Percentiles rank a stretch among this genome's conserved stretches.
Evolutionary conservation across 148 eudicot genomes (phyloP).

Genomic region (Nepenthes mirabilis): DNA sequence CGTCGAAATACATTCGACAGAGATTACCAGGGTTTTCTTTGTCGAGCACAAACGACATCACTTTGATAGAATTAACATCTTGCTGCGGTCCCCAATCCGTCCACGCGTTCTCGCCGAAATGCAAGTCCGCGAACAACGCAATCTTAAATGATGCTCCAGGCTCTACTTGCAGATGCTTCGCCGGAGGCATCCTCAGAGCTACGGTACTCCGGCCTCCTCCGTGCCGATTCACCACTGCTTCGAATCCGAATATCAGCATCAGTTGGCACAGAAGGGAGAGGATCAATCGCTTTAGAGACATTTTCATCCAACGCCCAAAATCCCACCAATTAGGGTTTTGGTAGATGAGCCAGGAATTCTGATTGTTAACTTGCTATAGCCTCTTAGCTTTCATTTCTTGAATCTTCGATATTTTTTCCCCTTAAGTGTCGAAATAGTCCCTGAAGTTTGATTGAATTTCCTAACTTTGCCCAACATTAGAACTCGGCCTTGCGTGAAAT

Average conservation of each 20-base stretch:
- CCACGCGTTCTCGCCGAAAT: constrained; percentile 81
- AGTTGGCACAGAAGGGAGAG: not conserved
- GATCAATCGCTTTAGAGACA: not conserved
- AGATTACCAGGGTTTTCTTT: constrained; percentile 51
- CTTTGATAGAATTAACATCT: constrained; percentile 42
- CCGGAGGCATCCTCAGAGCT: constrained; percentile 15
- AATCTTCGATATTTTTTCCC: too few relatives aligned
- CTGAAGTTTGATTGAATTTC: too few relatives aligned
- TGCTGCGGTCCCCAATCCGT: constrained; percentile 72
- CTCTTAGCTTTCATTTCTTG: too few relatives aligned
- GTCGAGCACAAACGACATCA: constrained; percentile 69
- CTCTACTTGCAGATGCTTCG: constrained; percentile 14
- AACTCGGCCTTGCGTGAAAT: too few relatives aligned
- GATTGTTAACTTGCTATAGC: too few relatives aligned
- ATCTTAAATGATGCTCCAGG: constrained; percentile 44
- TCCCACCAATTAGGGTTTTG: too few relatives aligned
- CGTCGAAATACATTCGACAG: not conserved
- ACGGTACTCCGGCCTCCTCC: not conserved
- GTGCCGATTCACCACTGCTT: constrained; percentile 1
- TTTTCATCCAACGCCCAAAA: not conserved
- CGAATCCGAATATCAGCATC: not conserved
- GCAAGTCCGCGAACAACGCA: constrained; percentile 73
- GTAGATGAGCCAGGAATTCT: too few relatives aligned
- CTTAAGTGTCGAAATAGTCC: not conserved
- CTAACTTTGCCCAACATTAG: too few relatives aligned